Conservation (phyloP, 148 eudicot genomes). For the Hydrangea macrophylla region DNA sequence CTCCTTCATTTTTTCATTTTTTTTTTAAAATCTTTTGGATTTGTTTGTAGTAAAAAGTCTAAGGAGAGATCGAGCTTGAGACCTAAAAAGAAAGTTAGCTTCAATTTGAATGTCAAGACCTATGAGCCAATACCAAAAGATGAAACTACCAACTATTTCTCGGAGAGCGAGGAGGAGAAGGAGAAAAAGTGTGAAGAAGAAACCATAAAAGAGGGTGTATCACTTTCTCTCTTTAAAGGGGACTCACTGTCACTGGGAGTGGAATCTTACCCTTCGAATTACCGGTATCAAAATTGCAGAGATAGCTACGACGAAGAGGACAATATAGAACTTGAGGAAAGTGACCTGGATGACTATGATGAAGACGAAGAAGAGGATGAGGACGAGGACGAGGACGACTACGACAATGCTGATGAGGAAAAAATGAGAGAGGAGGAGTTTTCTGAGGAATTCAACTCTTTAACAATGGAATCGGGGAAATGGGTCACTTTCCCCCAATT, state of each 20-base stretch:
- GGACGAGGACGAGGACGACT: constrained; percentile 17
- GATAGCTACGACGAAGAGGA: constrained; percentile 33
- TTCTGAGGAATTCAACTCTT: constrained; percentile 7
- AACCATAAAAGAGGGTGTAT: background rate
- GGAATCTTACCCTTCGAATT: constrained; percentile 4
- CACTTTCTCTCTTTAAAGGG: background rate
- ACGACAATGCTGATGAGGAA: constrained; percentile 22
- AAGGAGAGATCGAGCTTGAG: constrained; percentile 36
- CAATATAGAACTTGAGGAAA: constrained; percentile 15
- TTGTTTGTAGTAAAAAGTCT: constrained; percentile 30
- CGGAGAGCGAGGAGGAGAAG: constrained; percentile 22
- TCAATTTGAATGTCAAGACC: constrained; percentile 56
- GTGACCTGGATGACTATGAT: constrained; percentile 18
- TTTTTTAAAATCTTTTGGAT: background rate
- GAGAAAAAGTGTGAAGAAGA: constrained; percentile 14
- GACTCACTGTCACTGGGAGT: constrained; percentile 2
- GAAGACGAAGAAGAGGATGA: constrained; percentile 26
- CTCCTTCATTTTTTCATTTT: background rate
- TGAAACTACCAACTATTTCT: constrained; percentile 14
- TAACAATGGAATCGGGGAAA: background rate
- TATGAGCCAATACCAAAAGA: constrained; percentile 52
- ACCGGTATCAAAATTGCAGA: constrained; percentile 32
- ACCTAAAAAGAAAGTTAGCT: constrained; percentile 65
- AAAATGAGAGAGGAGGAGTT: constrained; percentile 7
- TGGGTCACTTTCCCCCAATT: background rate